Evolutionary conservation across 164 flowering plant genomes (phyloP).

Genomic region (Chimonanthus praecox): DNA sequence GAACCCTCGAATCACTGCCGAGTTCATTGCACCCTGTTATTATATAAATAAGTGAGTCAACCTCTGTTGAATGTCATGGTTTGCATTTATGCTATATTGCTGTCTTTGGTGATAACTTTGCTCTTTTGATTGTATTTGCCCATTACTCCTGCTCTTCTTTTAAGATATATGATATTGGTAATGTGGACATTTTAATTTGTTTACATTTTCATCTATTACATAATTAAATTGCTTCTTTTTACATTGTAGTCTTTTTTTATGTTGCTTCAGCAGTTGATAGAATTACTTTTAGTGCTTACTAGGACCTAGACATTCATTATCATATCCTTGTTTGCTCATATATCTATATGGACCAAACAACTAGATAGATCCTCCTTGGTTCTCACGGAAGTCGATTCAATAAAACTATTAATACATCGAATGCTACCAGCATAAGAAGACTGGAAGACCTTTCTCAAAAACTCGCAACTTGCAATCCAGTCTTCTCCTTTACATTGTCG

Average conservation of each 20-base stretch:
- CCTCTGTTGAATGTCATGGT: not conserved
- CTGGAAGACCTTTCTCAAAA: no score
- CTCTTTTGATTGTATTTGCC: not conserved
- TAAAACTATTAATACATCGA: no score
- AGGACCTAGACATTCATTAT: not conserved
- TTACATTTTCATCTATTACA: no score
- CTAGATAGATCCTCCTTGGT: not conserved
- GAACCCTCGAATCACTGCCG: constrained; percentile 72
- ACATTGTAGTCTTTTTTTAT: no score
- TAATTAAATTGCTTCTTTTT: no score
- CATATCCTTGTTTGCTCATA: not conserved
- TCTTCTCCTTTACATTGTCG: no score
- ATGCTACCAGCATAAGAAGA: no score
- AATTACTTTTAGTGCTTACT: not conserved
- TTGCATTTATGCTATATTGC: not conserved
- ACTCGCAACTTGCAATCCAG: no score
- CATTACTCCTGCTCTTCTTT: not conserved
- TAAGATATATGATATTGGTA: no score
- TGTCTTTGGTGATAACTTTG: no score
- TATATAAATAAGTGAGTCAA: constrained; percentile 66
- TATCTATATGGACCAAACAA: not conserved
- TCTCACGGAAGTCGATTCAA: not conserved
- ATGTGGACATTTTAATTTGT: no score
- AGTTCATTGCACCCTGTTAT: constrained; percentile 91
- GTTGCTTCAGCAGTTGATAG: not conserved